phyloP scores from a whole-genome alignment of 2,329 filamentous ascomycete species.

The Exserohilum rostratum region DNA sequence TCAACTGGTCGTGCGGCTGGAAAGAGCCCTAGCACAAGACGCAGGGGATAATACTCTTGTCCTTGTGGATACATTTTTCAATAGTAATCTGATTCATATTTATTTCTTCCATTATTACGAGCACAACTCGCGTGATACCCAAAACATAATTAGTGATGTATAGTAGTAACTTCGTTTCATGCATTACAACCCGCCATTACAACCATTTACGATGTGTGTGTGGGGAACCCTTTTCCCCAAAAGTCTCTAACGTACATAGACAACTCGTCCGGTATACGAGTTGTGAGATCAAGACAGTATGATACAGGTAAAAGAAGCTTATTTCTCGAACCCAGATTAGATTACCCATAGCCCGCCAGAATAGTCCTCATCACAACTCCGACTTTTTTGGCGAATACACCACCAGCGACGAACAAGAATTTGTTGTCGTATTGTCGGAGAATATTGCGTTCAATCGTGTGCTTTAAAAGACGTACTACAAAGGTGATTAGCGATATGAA shows the following conservation, averaged over 20 bases:
- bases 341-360: too few species aligned
- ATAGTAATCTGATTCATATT: neutral
- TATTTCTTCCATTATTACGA: too few species aligned
- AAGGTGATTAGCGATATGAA: neutral
- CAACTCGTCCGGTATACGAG: too few species aligned
- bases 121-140: neutral
- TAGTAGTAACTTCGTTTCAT: constrained; percentile 12
- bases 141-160: neutral
- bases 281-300: constrained; percentile 9
- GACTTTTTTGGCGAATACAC: too few species aligned
- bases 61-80: neutral
- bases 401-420: too few species aligned
- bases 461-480: constrained; percentile 8
- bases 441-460: too few species aligned
- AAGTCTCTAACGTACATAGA: too few species aligned
- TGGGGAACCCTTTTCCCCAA: too few species aligned
- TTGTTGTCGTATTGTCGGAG: too few species aligned
- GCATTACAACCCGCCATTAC: constrained; percentile 28
- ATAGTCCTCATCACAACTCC: too few species aligned
- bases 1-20: constrained; percentile 46
- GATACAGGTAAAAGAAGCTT: neutral
- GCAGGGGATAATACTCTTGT: constrained; percentile 54
- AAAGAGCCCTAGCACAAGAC: constrained; percentile 62
- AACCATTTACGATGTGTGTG: constrained; percentile 18
- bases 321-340: too few species aligned